Evolutionary conservation across 352 stramenopile species (phyloP), one percentile per base, ranked within the genome.

Genomic region (Hyaloperonospora brassicae): DNA sequence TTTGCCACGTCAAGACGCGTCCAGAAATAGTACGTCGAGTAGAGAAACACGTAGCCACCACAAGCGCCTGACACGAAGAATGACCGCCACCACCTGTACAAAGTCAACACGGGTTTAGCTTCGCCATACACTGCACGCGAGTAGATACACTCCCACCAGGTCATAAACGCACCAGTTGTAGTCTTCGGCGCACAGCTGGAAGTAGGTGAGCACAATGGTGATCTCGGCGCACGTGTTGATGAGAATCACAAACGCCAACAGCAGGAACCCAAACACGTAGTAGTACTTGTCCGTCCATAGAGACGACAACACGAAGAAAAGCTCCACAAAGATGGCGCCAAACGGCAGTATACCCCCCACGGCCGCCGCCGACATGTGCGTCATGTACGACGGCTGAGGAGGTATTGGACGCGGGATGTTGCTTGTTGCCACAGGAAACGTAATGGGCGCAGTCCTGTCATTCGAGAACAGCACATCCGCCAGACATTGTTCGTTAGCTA

Each of bases 211-310:
- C 36, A 99, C 91, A 65, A 99, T 97, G 41, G 96, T 98, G 71
- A 99, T 99, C 70, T 99, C 97, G 7, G 96, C 95, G 68, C 95
- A 98, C 23, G 96, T 99, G 52, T 99, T 86, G 50, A 99, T 72
- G 36, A 99, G 79, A 62, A 99, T 99, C 45, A 98, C 57, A 64
- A 99, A 98, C 42, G 98, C 97, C 34, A 99, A 69, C 55, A 99
- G 73, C 21, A 99, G 80, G 77, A 99, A 99, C 51, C 96, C 96
- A 76, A 99, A 99, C 9, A 99, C 91, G 78, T 99, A 99, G 85
- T 99, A 99, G 72, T 98, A 98, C 70, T 98, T 97, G 83, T 97
- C 90, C 62, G 97, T 98, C 97, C 97, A 99, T 64, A 99, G 74
- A 44, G 86, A 96, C 14, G 92, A 96, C 24, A 99, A 74, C 62